Percentiles rank a stretch among this genome's conserved stretches.
These are phyloP conservation scores for Pythium phragmiticola DNA, from an alignment of 352 stramenopile genomes.

Conservation along the genomic window DNA sequence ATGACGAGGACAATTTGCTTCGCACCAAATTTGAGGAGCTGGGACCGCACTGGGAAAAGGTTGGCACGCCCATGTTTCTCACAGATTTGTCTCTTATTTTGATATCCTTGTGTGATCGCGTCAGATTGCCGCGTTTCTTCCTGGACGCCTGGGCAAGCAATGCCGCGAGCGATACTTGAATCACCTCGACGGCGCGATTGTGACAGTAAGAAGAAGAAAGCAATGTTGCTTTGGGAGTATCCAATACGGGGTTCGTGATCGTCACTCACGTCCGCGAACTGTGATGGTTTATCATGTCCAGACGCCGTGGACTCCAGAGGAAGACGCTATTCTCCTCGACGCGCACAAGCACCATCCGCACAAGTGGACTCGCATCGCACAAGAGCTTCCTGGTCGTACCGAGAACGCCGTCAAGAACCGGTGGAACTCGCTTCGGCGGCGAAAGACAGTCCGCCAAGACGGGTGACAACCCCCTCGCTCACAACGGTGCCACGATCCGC, in stretches of 20 bases:
- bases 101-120: not conserved
- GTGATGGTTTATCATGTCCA: conserved; percentile 12
- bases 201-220: conserved; percentile 28
- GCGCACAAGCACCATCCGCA: conserved; percentile 29
- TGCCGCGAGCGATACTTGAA: conserved; percentile 75
- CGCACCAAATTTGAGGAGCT: conserved; percentile 41
- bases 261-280: not conserved
- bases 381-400: conserved; percentile 44
- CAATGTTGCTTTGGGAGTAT: too few relatives aligned
- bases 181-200: conserved; percentile 48
- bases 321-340: conserved; percentile 40
- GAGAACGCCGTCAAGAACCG: conserved; percentile 75
- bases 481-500: conserved; percentile 43
- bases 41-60: conserved; percentile 59
- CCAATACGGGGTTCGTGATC: not conserved
- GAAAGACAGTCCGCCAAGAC: not conserved
- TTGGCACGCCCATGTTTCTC: conserved; percentile 14
- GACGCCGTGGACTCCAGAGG: conserved; percentile 44
- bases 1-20: conserved; percentile 46
- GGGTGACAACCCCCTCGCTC: not conserved
- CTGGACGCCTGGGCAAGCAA: conserved; percentile 61
- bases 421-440: conserved; percentile 36
- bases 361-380: conserved; percentile 50
- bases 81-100: not conserved
- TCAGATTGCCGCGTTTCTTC: conserved; percentile 58